phyloP scores from a whole-genome alignment of 176 grass and related monocot species.

The Pontederia crassipes region DNA sequence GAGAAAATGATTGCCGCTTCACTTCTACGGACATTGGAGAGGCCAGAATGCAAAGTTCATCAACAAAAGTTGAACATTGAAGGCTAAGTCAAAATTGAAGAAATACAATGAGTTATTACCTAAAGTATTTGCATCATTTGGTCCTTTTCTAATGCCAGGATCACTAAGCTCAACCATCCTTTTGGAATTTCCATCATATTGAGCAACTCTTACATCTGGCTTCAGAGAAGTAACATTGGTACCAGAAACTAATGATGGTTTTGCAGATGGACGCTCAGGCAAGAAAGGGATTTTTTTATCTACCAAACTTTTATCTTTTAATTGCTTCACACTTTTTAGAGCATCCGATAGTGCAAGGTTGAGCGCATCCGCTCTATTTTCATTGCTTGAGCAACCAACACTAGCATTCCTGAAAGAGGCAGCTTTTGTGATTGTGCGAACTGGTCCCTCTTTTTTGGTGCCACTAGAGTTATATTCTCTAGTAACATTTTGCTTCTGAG shows the following conservation, averaged over 20 bases:
- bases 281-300: slow-evolving; percentile 49
- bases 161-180: slow-evolving; percentile 23
- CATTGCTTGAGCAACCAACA: slow-evolving; percentile 13
- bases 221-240: slow-evolving; percentile 26
- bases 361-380: slow-evolving; percentile 31
- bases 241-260: slow-evolving; percentile 19
- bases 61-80: background rate
- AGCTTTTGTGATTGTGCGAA: slow-evolving; percentile 41
- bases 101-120: slow-evolving; percentile 19
- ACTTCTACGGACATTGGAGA: slow-evolving; percentile 47
- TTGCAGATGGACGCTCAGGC: slow-evolving; percentile 35
- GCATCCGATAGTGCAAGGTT: slow-evolving; percentile 31
- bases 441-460: slow-evolving; percentile 37
- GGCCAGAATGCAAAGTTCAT: background rate
- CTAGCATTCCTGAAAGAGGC: slow-evolving; percentile 60
- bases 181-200: slow-evolving; percentile 25
- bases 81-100: background rate
- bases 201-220: slow-evolving; percentile 27
- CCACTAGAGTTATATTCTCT: slow-evolving; percentile 38
- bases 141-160: slow-evolving; percentile 30
- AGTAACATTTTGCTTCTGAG: slow-evolving; percentile 44
- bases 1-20: slow-evolving; percentile 38
- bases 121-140: slow-evolving; percentile 25
- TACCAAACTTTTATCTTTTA: slow-evolving; percentile 19
- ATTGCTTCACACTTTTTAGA: slow-evolving; percentile 31